Percentiles rank a stretch among this genome's conserved stretches.
Conservation (phyloP, 176 grass and related monocot species). For the Avena insularis region DNA sequence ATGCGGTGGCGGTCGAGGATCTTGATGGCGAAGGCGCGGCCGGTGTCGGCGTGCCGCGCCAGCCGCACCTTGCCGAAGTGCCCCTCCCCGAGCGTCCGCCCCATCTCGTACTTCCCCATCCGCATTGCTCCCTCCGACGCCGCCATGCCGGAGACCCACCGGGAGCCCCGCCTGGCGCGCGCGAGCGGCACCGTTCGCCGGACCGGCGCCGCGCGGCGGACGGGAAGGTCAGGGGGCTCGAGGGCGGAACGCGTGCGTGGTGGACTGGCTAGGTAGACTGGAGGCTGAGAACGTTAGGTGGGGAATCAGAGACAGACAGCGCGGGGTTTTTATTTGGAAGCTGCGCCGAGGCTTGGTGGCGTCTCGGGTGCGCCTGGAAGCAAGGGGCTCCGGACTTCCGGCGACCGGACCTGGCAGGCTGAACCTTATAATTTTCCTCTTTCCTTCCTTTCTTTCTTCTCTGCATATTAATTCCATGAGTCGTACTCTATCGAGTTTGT, state of each 20-base stretch:
- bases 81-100: slow-evolving; percentile 82
- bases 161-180: neutral
- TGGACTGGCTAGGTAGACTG: neutral
- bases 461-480: too few relatives aligned
- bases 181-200: neutral
- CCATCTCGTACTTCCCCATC: slow-evolving; percentile 87
- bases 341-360: neutral
- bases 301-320: neutral
- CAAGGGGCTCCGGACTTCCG: neutral
- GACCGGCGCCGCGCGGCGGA: slow-evolving; percentile 4
- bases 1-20: slow-evolving; percentile 90
- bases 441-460: neutral
- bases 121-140: slow-evolving; percentile 40
- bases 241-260: neutral
- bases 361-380: neutral
- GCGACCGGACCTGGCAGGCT: neutral
- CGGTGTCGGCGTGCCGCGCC: slow-evolving; percentile 66
- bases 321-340: slow-evolving; percentile 33
- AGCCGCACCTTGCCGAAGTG: slow-evolving; percentile 87
- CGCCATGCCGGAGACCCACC: neutral
- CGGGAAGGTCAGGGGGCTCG: neutral
- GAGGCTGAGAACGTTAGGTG: slow-evolving; percentile 44
- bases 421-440: neutral
- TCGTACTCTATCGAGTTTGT: too few relatives aligned
- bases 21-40: slow-evolving; percentile 84